Base-by-base conservation (phyloP, 1,284 basidiomycete species). In the Agroathelia rolfsii region DNA sequence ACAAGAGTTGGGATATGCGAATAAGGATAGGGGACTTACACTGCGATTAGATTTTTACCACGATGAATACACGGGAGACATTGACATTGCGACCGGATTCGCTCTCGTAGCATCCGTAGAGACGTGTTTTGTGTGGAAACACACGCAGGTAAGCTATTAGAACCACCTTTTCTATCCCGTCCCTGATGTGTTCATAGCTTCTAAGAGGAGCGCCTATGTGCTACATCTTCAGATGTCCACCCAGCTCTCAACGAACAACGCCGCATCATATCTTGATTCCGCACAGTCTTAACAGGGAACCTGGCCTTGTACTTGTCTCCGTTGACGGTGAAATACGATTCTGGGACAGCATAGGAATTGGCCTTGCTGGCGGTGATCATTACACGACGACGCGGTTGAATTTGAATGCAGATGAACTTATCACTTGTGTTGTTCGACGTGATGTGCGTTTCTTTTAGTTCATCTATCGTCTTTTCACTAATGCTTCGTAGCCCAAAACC, bases 61-160 rank as follows among this genome's bases (percentile, higher is more conserved):
- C 32, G 75, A 81, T 37, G 60, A 67, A 6, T 85, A 78, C 39
- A 67, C 71, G 5, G 84, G 82, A 21, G 70, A 69, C 28, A 69
- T 86, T 14, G 83, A 87, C 47, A 66, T 69, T 6, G 36, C 63
- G 30, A 82, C 80, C 13, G 79, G 80, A 6, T 85, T 80, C 49
- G 75, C 80, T 5, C 64, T 85, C 23, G 69, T 85, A 19, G 70
- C 72, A 17, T 84, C 83, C 24, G 55, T 62, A 9, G 66, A 71
- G 43, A 83, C 79, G 6, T 84, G 81, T 50, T 87, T 82, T 52
- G 78, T 85, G 21, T 87, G 83, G 83, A 78, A 83, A 43, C 75
- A 84, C 58, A 66, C 75, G 26, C 73, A 80, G 48, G 72, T 73
- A 38, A 42, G 63, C 51, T 40, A 32, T 28, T 7, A 19, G 30